phyloP scores from a whole-genome alignment of 2,329 filamentous ascomycete genomes.

The Coniella lustricola region DNA sequence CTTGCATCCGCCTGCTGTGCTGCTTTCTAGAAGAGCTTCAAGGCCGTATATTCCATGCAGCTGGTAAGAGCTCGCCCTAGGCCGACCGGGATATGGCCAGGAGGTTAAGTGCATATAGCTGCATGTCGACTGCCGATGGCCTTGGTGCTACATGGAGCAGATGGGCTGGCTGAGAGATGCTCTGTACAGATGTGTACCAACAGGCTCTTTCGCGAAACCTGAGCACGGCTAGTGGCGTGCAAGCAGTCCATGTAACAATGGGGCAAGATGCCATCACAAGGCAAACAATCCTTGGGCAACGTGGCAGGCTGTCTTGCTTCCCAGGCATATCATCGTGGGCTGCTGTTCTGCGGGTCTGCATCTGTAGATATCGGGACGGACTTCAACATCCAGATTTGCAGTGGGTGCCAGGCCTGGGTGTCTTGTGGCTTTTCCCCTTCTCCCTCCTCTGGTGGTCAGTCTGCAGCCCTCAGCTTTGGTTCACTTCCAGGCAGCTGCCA shows the following conservation, averaged over 20 bases:
- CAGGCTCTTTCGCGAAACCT: conserved; percentile 15
- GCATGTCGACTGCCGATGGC: conserved; percentile 15
- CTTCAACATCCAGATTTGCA: too few relatives aligned
- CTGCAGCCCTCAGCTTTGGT: not conserved
- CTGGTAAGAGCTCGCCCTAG: conserved; percentile 8
- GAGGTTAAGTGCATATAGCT: conserved; percentile 6
- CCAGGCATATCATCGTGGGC: not conserved
- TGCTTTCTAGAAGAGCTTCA: not conserved
- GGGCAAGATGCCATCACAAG: not conserved
- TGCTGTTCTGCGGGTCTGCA: not conserved
- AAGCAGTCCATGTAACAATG: not conserved
- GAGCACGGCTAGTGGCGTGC: conserved; percentile 11
- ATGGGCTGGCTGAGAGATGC: not conserved
- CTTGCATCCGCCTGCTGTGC: too few relatives aligned
- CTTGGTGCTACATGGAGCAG: conserved; percentile 9
- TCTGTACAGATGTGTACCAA: not conserved
- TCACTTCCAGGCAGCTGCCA: not conserved
- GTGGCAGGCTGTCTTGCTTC: not conserved
- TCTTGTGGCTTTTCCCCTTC: too few relatives aligned
- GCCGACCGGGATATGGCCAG: not conserved
- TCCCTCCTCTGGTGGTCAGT: not conserved
- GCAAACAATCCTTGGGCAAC: conserved; percentile 9
- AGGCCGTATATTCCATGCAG: not conserved
- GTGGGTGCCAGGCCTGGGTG: too few relatives aligned
- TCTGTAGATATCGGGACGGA: not conserved